Percentiles rank a stretch among this genome's conserved stretches.
These are phyloP conservation scores for Hirschfeldia incana DNA, from an alignment of 345 rosid genomes.

Conservation along the genomic window DNA sequence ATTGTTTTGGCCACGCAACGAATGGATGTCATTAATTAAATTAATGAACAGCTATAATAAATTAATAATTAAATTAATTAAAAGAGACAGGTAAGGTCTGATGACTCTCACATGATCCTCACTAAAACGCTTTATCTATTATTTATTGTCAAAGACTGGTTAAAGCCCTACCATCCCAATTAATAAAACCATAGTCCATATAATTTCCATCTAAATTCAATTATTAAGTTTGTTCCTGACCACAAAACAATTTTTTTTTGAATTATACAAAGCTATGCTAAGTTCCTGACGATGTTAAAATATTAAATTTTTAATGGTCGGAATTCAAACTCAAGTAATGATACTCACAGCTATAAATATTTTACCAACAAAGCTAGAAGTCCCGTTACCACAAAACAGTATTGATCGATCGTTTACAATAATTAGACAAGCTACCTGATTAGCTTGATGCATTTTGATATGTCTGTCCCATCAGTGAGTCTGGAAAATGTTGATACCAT, in stretches of 20 bases:
- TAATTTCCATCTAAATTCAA: background rate
- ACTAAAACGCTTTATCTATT: constrained; percentile 32
- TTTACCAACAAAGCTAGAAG: too few relatives aligned
- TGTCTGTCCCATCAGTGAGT: background rate
- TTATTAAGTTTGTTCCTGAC: constrained; percentile 16
- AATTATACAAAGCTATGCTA: too few relatives aligned
- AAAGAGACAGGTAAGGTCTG: constrained; percentile 40
- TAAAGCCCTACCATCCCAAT: constrained; percentile 33
- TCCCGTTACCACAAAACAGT: background rate
- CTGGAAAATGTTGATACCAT: constrained; percentile 24
- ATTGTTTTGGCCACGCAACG: constrained; percentile 6
- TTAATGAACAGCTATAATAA: background rate
- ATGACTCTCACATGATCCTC: constrained; percentile 40
- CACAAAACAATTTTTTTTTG: background rate
- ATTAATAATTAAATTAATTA: constrained; percentile 2
- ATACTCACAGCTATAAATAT: too few relatives aligned
- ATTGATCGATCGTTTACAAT: background rate
- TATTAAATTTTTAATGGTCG: too few relatives aligned
- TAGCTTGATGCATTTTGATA: background rate
- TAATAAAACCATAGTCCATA: constrained; percentile 16
- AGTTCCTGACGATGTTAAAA: too few relatives aligned
- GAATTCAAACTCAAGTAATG: too few relatives aligned
- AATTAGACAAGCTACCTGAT: constrained; percentile 8
- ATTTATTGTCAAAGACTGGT: constrained; percentile 27
- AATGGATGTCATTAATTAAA: constrained; percentile 15